Evolutionary conservation across 768 basidiomycete species (phyloP).

Genomic region (Termitomyces sp.): DNA sequence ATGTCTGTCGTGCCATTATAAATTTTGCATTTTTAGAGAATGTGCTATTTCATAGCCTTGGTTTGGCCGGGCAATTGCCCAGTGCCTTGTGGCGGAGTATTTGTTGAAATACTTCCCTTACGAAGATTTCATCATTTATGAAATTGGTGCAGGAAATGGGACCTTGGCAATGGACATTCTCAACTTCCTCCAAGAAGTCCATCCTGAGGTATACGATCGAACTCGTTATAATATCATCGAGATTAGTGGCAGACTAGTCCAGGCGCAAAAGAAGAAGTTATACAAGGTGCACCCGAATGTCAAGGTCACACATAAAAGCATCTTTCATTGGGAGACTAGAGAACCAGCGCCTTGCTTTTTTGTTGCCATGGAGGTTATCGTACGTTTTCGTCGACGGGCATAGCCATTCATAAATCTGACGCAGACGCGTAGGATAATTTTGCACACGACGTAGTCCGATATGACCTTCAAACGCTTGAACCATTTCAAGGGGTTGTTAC

Average conservation of each 20-base stretch:
- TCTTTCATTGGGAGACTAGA: constrained; percentile 76
- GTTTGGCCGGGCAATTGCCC: constrained; percentile 88
- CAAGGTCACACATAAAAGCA: constrained; percentile 65
- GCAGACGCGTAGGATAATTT: constrained; percentile 74
- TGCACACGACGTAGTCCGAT: constrained; percentile 91
- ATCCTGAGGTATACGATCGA: constrained; percentile 90
- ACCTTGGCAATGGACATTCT: constrained; percentile 89
- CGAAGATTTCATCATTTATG: constrained; percentile 93
- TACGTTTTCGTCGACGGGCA: constrained; percentile 33
- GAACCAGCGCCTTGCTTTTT: constrained; percentile 88
- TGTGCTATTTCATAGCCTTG: constrained; percentile 59
- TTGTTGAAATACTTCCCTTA: constrained; percentile 94
- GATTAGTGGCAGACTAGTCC: constrained; percentile 77
- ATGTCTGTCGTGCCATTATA: constrained; percentile 13
- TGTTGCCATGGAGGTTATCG: constrained; percentile 91
- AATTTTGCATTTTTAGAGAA: constrained; percentile 2
- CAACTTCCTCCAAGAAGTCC: constrained; percentile 64
- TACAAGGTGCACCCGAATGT: constrained; percentile 59
- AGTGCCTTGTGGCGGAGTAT: constrained; percentile 87
- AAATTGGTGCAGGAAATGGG: constrained; percentile 97
- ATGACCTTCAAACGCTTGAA: constrained; percentile 70
- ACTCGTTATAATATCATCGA: constrained; percentile 94
- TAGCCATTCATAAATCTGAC: not conserved
- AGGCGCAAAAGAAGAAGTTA: constrained; percentile 66
- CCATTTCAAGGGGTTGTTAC: constrained; percentile 83